Evolutionary conservation across 148 eudicot genomes (phyloP).

Genomic region (Heliosperma pusillum): DNA sequence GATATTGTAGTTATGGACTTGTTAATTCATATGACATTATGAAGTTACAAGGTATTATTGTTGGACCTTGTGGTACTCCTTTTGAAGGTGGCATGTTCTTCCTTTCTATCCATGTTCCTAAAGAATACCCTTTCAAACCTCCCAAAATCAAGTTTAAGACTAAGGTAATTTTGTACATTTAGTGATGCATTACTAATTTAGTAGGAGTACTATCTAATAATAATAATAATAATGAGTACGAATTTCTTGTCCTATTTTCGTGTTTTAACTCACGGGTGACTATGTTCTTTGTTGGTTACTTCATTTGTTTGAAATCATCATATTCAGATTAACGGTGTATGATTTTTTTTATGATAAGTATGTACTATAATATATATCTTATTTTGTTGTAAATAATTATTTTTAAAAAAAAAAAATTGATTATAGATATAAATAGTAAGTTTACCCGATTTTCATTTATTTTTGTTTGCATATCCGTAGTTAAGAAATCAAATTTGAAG

Average conservation of each 20-base stretch:
- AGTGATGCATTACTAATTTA: too few relatives aligned
- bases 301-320: neutral
- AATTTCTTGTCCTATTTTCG: neutral
- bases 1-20: constrained; percentile 15
- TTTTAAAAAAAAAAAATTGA: too few relatives aligned
- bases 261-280: neutral
- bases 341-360: too few relatives aligned
- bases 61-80: constrained; percentile 22
- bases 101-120: constrained; percentile 17
- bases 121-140: constrained; percentile 22
- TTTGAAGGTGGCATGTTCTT: constrained; percentile 24
- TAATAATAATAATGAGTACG: too few relatives aligned
- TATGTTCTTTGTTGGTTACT: neutral
- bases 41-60: constrained; percentile 17
- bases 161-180: constrained; percentile 1
- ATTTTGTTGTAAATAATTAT: too few relatives aligned
- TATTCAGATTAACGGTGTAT: too few relatives aligned
- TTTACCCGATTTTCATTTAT: too few relatives aligned
- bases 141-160: constrained; percentile 24
- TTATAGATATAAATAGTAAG: too few relatives aligned
- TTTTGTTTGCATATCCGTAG: too few relatives aligned
- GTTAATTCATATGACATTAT: constrained; percentile 12
- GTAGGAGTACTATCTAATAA: too few relatives aligned
- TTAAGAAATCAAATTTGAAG: too few relatives aligned
- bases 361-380: too few relatives aligned